Percentiles rank a stretch among this genome's conserved stretches.
phyloP scores from a whole-genome alignment of 2,329 filamentous ascomycete species.

The Penicillium aurantiogriseum region DNA sequence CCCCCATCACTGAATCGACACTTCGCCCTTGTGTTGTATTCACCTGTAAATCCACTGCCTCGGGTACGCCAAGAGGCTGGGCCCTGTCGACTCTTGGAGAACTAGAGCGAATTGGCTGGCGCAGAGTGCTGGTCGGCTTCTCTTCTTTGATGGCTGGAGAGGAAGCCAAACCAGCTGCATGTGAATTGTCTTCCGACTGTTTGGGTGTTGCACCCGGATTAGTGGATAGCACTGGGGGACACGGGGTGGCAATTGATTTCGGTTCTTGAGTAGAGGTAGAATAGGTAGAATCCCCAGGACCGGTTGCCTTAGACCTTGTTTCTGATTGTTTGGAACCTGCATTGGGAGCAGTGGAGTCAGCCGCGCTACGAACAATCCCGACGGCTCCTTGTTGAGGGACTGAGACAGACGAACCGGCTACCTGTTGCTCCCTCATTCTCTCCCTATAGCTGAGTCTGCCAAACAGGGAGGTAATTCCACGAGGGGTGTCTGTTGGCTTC shows the following conservation, averaged over 20 bases:
- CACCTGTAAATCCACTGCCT: background rate
- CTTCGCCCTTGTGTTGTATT: background rate
- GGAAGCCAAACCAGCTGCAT: background rate
- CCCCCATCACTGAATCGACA: background rate
- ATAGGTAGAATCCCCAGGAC: background rate
- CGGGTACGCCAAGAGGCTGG: background rate
- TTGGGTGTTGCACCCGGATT: background rate
- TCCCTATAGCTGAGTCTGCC: background rate
- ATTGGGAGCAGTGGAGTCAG: background rate
- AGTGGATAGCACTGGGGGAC: background rate
- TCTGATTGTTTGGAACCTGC: background rate
- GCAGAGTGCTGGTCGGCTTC: background rate
- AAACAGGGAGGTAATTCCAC: background rate
- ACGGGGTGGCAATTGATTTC: background rate
- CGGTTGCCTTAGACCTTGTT: background rate
- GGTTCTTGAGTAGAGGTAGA: background rate
- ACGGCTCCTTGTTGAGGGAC: background rate
- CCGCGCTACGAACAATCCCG: background rate
- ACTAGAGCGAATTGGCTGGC: background rate
- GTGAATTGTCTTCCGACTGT: background rate
- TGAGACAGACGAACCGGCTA: background rate
- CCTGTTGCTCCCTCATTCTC: background rate
- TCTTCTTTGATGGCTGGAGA: background rate
- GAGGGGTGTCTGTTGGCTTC: background rate
- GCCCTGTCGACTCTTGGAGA: background rate